phyloP scores from a whole-genome alignment of 1,284 basidiomycete genomes.

The Austroboletus niveus region DNA sequence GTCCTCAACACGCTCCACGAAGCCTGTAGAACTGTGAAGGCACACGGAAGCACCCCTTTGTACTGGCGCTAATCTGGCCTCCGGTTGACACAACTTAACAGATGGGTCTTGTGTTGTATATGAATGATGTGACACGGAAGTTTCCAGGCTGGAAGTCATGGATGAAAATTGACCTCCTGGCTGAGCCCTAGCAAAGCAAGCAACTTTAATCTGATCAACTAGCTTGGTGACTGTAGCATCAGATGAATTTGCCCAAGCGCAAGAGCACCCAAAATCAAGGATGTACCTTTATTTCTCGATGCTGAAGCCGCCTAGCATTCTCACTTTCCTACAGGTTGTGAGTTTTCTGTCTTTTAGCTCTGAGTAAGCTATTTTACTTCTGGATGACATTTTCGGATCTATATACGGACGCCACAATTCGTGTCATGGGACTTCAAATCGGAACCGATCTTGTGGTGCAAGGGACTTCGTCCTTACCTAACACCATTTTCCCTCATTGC shows the following conservation, averaged over 20 bases:
- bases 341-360: no score
- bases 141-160: background rate
- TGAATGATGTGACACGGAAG: background rate
- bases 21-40: constrained; percentile 45
- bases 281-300: no score
- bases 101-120: background rate
- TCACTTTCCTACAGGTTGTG: no score
- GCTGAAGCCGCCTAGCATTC: no score
- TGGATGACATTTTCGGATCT: no score
- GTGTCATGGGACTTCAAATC: no score
- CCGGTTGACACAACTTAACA: background rate
- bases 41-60: constrained; percentile 37
- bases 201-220: background rate
- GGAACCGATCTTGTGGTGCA: no score
- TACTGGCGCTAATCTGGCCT: constrained; percentile 48
- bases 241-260: background rate
- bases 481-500: no score
- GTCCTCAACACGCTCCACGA: constrained; percentile 51
- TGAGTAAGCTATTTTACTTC: no score
- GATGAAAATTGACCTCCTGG: background rate
- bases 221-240: no score
- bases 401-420: no score
- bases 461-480: no score
- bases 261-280: background rate
- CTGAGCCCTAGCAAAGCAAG: background rate